Evolutionary conservation across 768 basidiomycete species (phyloP), one percentile per base, ranked within the genome.

Genomic region (Cubamyces sp.): DNA sequence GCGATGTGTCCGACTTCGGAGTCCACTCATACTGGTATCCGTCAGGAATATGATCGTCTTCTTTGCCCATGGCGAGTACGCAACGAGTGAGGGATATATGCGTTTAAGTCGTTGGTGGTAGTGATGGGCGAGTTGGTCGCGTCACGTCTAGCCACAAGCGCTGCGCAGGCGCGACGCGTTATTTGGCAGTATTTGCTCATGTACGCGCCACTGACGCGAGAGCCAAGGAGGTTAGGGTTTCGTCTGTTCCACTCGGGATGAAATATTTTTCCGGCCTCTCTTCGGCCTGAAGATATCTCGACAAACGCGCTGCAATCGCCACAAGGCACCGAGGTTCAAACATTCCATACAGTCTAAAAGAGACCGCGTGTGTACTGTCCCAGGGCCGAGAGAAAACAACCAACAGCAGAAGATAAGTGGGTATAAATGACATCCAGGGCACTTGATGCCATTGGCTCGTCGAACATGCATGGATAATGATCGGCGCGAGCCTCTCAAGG

Each of bases 21-120:
- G 74, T 73, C 87, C 87, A 90, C 1, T 73, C 66, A 68, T 89
- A 90, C 25, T 73, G 75, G 68, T 87, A 84, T 12, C 59, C 66
- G 4, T 65, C 11, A 25, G 80, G 78, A 6, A 80, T 43, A 16
- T 46, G 19, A 65, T 86, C 83, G 43, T 87, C 82, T n/a, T 57
- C 52, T 37, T 64, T 65, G 3, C 54, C 52, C 54, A 64, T 64
- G 4, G 1, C 28, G 34, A 45, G 21, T n/a, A 25, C 6, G 16
- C 2, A 16, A 7, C n/a, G 18, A 23, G 41, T 30, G 16, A 11
- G n/a, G 18, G 18, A 23, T 30, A 28, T 23, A 26, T 11, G 28
- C 7, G 34, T 15, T 4, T 19, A 18, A 7, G 30, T 0, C 30
- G 18, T 18, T 15, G n/a, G 30, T 21, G 26, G 54, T 50, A 3